Conservation (phyloP, 495 filamentous ascomycete species). For the Penicillium subrubescens region DNA sequence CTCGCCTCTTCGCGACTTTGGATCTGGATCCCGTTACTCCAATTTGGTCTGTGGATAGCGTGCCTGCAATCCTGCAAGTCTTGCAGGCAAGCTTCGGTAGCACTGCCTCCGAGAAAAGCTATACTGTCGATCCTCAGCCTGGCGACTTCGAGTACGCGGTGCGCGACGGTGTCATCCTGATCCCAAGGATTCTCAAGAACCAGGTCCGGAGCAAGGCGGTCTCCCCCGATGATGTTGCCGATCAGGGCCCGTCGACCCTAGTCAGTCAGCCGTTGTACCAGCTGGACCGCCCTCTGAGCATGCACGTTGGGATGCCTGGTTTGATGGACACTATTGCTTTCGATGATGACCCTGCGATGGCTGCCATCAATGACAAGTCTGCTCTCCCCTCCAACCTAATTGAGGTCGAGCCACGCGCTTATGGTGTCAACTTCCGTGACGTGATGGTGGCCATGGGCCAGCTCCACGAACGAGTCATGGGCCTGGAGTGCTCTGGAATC, state of each 20-base stretch:
- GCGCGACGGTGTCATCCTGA: neutral
- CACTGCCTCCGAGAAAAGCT: neutral
- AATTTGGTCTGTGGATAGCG: neutral
- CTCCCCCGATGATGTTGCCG: neutral
- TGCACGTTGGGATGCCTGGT: slow-evolving; percentile 26
- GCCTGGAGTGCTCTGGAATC: slow-evolving; percentile 46
- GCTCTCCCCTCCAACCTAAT: slow-evolving; percentile 3
- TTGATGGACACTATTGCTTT: slow-evolving; percentile 22
- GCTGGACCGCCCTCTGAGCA: slow-evolving; percentile 20
- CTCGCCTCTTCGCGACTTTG: neutral
- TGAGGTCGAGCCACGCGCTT: slow-evolving; percentile 29
- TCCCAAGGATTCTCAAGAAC: neutral
- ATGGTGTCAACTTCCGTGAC: slow-evolving; percentile 50
- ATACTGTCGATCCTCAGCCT: neutral
- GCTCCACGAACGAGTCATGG: slow-evolving; percentile 33
- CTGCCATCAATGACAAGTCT: neutral
- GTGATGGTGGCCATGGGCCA: slow-evolving; percentile 35
- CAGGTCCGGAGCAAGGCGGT: neutral
- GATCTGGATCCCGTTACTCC: neutral
- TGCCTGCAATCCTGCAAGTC: neutral
- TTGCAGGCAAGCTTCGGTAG: neutral
- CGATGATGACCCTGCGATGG: neutral
- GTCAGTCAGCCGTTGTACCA: neutral
- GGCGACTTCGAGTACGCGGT: neutral
- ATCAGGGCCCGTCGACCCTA: neutral